Percentiles rank a stretch among this genome's conserved stretches.
These are phyloP conservation scores for Ordospora pajunii DNA, from an alignment of 371 early-diverging fungal genomes.

Conservation along the genomic window DNA sequence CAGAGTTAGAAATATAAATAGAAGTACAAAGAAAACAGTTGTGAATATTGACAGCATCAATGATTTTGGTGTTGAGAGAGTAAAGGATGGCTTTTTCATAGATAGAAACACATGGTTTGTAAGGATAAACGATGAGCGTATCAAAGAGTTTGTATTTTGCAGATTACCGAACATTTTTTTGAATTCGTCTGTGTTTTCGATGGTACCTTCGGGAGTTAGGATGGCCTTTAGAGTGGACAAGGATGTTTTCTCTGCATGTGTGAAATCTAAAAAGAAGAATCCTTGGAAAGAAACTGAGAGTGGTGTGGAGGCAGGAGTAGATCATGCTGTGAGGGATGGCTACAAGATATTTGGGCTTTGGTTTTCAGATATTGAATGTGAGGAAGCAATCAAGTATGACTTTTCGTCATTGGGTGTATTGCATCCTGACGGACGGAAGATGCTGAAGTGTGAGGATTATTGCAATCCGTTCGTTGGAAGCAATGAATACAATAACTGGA, in stretches of 20 bases:
- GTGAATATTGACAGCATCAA: not conserved
- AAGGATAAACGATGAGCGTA: not conserved
- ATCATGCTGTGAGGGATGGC: not conserved
- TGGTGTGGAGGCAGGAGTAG: no score
- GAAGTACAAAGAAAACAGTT: not conserved
- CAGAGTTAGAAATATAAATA: not conserved
- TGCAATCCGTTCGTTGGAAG: not conserved
- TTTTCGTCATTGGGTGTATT: not conserved
- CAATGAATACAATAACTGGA: not conserved
- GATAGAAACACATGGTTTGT: not conserved
- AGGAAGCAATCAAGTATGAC: not conserved
- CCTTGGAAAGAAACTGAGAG: not conserved
- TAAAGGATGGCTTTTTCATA: not conserved
- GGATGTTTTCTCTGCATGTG: not conserved
- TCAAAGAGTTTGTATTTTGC: not conserved
- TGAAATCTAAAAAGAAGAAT: not conserved
- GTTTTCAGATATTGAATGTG: not conserved
- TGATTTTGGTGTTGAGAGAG: not conserved
- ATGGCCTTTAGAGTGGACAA: not conserved
- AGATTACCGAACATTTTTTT: not conserved
- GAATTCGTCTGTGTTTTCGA: not conserved
- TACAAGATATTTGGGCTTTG: not conserved
- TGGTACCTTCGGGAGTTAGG: not conserved
- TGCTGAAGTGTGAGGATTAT: not conserved
- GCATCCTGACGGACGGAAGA: no score